phyloP scores from a whole-genome alignment of 2,329 filamentous ascomycete genomes.

The Coniochaeta sp. region DNA sequence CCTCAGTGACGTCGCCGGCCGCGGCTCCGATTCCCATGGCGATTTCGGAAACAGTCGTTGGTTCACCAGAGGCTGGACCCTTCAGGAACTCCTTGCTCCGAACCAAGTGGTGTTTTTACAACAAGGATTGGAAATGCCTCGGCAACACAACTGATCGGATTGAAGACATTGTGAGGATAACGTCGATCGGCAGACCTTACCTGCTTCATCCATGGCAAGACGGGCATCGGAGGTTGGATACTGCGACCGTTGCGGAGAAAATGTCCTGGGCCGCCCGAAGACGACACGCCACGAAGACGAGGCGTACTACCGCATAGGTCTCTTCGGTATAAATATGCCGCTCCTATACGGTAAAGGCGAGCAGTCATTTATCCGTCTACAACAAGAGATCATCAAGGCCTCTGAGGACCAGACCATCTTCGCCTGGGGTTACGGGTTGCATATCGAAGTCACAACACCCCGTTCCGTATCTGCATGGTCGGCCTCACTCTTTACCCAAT shows the following conservation, averaged over 20 bases:
- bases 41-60: neutral
- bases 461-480: neutral
- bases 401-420: neutral
- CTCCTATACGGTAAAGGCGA: slow-evolving; percentile 16
- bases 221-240: neutral
- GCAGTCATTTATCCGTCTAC: neutral
- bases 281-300: slow-evolving; percentile 18
- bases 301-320: slow-evolving; percentile 19
- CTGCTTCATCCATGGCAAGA: neutral
- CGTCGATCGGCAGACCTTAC: neutral
- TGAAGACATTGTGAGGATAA: neutral
- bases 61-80: neutral
- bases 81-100: neutral
- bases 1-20: neutral
- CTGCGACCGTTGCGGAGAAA: neutral
- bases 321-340: slow-evolving; percentile 21
- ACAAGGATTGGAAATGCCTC: neutral
- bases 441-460: too few species aligned
- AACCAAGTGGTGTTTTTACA: neutral
- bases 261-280: slow-evolving; percentile 18
- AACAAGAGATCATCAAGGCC: neutral
- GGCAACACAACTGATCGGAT: neutral
- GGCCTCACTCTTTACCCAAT: neutral
- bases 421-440: neutral
- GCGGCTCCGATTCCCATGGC: neutral